Conservation (phyloP, 2,329 filamentous ascomycete genomes). For the Alternaria viburni region DNA sequence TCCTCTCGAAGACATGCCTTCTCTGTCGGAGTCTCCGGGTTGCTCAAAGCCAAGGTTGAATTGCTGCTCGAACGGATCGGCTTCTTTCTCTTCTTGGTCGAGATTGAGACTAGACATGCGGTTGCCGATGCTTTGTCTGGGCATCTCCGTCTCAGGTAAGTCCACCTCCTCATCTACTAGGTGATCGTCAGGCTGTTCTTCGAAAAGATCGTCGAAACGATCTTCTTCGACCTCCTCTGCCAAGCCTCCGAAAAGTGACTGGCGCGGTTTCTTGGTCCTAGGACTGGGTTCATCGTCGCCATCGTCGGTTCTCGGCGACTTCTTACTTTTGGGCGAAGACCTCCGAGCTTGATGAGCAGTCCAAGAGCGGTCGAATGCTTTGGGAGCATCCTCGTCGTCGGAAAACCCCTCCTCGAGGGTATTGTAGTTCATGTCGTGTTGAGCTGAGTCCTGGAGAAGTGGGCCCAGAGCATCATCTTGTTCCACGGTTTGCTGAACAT, state of each 20-base stretch:
- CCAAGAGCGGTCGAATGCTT: slow-evolving; percentile 16
- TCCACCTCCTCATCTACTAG: background rate
- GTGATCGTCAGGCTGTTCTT: background rate
- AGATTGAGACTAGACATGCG: slow-evolving; percentile 22
- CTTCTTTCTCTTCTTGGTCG: slow-evolving; percentile 7
- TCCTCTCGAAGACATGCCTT: background rate
- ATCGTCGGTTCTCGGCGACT: slow-evolving; percentile 9
- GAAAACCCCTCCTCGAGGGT: slow-evolving; percentile 15
- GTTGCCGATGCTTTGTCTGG: slow-evolving; percentile 6
- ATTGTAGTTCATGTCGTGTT: background rate
- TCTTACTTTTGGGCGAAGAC: slow-evolving; percentile 1
- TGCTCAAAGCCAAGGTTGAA: slow-evolving; percentile 9
- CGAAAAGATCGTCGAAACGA: background rate
- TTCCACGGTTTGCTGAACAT: too few relatives aligned
- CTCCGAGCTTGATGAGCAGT: background rate
- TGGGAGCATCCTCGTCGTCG: slow-evolving; percentile 19
- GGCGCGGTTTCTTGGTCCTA: slow-evolving; percentile 17
- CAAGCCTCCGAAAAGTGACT: slow-evolving; percentile 23
- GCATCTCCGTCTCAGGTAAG: background rate
- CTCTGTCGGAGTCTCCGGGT: slow-evolving; percentile 10
- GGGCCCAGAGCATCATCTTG: too few relatives aligned
- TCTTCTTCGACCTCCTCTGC: background rate
- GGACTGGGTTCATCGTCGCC: slow-evolving; percentile 2
- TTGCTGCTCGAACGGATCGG: background rate
- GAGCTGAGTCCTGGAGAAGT: background rate